Base-by-base conservation (phyloP, 768 basidiomycete species). In the Pseudohyphozyma bogoriensis region DNA sequence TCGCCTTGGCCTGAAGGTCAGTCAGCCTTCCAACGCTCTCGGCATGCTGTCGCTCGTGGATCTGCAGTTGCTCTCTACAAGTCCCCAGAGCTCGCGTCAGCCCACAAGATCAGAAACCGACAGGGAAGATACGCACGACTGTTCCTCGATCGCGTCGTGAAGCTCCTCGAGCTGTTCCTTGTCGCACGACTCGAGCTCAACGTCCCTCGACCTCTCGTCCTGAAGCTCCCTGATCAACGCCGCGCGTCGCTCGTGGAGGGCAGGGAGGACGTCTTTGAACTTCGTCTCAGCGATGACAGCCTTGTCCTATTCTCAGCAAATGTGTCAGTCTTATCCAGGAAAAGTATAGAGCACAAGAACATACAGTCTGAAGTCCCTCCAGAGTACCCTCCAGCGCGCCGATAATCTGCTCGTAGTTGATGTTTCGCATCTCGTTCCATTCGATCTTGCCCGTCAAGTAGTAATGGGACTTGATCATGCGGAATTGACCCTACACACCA, bases 91-190 rank as follows among this genome's bases (percentile, higher is more conserved):
- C 13, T 20, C 20, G 9, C 28, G 36, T 36, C 33, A 31, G 33
- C 2, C 22, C 10, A n/a, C 22, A 18, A 28, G 37, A 2, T 22
- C 29, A 37, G 24, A 8, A n/a, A 31, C 8, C 12, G 42, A 28
- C 36, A 29, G 10, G 12, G 8, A 44, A 1, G n/a, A 26, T 45
- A 49, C 68, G 24, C 36, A 67, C 64, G 66, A 63, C 54, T 70
- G 69, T 55, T 72, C 71, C 20, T 59, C 68, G 40, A 64, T 64
- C n/a, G 53, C 69, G 10, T 52, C 66, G 15, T 62, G 63, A 7
- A 70, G 52, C 20, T 63, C 55, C 4, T 56, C 49, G 32, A 68
- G 53, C 10, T 61, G 44, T 24, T 66, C 68, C 29, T 55, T 29
- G 45, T 72, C 66, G 49, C 64, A 65, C 7, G 51, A 49, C 40